Base-by-base conservation (phyloP, 257 asterid species). In the Paulownia fortunei region DNA sequence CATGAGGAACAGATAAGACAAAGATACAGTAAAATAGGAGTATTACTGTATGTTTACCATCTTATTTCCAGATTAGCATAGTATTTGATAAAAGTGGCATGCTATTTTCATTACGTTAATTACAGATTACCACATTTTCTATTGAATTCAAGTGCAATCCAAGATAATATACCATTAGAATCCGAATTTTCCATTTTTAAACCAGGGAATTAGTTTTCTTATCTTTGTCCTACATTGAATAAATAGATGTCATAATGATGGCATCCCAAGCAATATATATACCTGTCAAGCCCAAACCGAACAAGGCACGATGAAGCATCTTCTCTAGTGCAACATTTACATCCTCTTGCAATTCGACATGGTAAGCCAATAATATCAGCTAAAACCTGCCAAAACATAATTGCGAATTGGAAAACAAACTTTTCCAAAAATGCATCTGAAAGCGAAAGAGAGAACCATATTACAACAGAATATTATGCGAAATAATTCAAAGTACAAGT, bases 261-360 rank as follows among this genome's bases (percentile, higher is more conserved):
- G 59, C 62, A 44, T 77, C 34, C 16, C 59, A 65, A 72, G 72
- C 77, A 79, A 74, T 46, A 70, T 10, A 71, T 19, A 77, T 87
- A 96, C 99, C 97, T 96, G 82, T 93, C 97, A 58, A 79, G 79
- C 75, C 92, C 97, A 80, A 96, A 90, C 34, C 91, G 97, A 82
- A 96, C 96, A 59, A 96, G 97, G 83, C 99, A 96, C 7, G 99
- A 93, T 69, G 98, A 92, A 82, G 96, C 97, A 85, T 96, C 92
- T 34, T 86, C 89, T 79, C 94, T 86, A 12, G 75, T 82, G 81
- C 99, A 96, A 87, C 85, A 87, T 74, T 82, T 93, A 85, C 99
- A 96, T 81, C 99, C 99, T 82, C 86, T 96, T 30, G 97, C 99
- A 80, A 93, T 89, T 83, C 99, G 97, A 84, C 99, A 96, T 19